phyloP scores from a whole-genome alignment of 306 rosid genomes.

The Malus orientalis region DNA sequence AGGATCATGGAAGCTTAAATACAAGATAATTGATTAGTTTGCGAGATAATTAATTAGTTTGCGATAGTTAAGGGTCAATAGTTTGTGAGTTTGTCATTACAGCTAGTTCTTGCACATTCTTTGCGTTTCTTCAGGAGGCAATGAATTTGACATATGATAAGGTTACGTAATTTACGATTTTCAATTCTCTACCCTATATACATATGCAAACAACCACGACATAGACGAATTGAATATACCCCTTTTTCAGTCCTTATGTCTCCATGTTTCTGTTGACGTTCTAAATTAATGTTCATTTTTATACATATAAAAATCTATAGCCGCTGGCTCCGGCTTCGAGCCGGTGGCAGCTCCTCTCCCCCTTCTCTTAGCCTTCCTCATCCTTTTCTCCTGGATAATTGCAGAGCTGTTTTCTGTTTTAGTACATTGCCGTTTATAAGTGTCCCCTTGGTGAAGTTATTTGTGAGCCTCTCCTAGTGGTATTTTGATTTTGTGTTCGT shows the following conservation, averaged over 20 bases:
- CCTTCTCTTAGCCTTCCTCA: no score
- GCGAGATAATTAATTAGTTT: background rate
- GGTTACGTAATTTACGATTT: background rate
- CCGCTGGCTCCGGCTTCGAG: no score
- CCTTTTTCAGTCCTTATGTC: no score
- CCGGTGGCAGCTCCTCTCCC: no score
- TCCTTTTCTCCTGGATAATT: no score
- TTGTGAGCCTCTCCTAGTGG: no score
- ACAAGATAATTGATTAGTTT: background rate
- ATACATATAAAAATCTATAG: no score
- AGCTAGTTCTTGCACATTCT: background rate
- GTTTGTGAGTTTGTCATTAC: slow-evolving; percentile 1
- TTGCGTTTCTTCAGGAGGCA: background rate
- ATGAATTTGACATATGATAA: background rate
- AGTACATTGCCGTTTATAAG: no score
- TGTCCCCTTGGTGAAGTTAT: no score
- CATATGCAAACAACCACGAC: background rate
- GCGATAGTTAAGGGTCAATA: slow-evolving; percentile 3
- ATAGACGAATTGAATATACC: background rate
- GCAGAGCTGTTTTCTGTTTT: no score
- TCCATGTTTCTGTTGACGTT: background rate
- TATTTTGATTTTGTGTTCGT: no score
- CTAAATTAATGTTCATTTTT: background rate
- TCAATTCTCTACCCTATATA: background rate
- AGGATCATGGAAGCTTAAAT: background rate